A percentile compares a stretch with the other conserved stretches of the same genome.
Evolutionary conservation across 2,329 filamentous ascomycete species (phyloP).

Genomic region (Clonostachys rosea): DNA sequence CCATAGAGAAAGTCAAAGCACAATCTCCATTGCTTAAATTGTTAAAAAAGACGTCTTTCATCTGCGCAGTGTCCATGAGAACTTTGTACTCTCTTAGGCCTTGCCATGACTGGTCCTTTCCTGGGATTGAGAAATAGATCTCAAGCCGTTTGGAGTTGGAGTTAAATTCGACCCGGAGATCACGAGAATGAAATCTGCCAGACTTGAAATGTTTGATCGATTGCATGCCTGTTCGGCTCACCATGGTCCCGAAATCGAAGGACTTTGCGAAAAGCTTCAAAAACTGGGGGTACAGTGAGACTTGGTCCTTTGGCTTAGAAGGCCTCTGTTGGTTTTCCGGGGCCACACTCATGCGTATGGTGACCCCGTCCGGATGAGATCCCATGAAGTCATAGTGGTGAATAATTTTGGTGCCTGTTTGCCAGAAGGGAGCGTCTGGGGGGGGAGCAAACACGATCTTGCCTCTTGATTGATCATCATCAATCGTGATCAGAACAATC

Average conservation of each 20-base stretch:
- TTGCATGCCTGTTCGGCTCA: constrained; percentile 42
- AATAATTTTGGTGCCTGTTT: too few relatives aligned
- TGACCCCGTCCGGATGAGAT: too few relatives aligned
- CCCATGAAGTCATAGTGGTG: too few relatives aligned
- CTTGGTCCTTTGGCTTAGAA: too few relatives aligned
- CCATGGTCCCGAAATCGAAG: constrained; percentile 60
- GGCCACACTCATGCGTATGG: too few relatives aligned
- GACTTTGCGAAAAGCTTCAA: not conserved
- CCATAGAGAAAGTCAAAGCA: constrained; percentile 40
- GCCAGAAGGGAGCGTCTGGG: too few relatives aligned
- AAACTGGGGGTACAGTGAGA: too few relatives aligned
- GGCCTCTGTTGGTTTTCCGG: too few relatives aligned
- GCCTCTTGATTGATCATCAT: too few relatives aligned
- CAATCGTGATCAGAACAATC: too few relatives aligned
- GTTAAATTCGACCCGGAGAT: constrained; percentile 21
- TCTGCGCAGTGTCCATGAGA: constrained; percentile 35
- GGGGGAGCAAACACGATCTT: too few relatives aligned
- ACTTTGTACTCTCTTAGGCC: constrained; percentile 28
- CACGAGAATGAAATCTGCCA: not conserved
- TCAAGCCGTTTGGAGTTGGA: constrained; percentile 17
- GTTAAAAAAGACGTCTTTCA: constrained; percentile 35
- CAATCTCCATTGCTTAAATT: constrained; percentile 16
- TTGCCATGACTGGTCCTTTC: constrained; percentile 4
- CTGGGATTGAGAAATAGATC: constrained; percentile 19
- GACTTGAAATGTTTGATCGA: not conserved